Evolutionary conservation across 305 asterid genomes (phyloP), one percentile per base, ranked within the genome.

Genomic region (Fraxinus ornus): DNA sequence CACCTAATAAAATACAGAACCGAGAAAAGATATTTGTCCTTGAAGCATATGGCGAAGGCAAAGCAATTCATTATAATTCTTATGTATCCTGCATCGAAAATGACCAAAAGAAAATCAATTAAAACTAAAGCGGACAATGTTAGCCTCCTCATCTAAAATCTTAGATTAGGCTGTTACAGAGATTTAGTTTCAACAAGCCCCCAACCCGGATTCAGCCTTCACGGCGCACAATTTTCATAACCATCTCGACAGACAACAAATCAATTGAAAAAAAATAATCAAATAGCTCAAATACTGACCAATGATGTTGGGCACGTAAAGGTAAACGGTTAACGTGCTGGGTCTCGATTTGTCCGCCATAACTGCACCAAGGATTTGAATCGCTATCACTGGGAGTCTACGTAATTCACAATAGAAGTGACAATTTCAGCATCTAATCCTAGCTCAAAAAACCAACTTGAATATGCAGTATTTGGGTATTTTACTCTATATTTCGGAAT

Each of bases 11-110:
- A 91, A 89, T 97, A 97, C 76, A 94, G 92, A 81, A 92, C 37
- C 68, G 98, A 92, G 90, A 97, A 97, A 21, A 97, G 90, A 82
- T 81, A 86, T 85, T 93, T 97, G 88, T 97, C 83, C 87, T 86
- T 76, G 77, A 94, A 97, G 93, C 99, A 97, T 79, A 97, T 89
- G 73, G 97, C 97, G 82, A 97, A 97, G n/a, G 94, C 99, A 81
- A 86, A 88, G 85, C 93, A 88, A 91, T 97, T 97, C 98, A 97
- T 81, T 79, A 97, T 82, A 86, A 97, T 88, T 81, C 99, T 88
- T 76, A 89, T 77, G 88, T 95, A 94, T 21, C 98, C 97, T 92
- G 91, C 78, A 74, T 72, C 36, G 68, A 49, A 35, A 52, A 26
- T 41, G 17, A 76, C 35, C 19, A 22, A 12, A 44, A 60, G 6